Conservation (phyloP, 345 rosid species). For the Citrus reticulata region DNA sequence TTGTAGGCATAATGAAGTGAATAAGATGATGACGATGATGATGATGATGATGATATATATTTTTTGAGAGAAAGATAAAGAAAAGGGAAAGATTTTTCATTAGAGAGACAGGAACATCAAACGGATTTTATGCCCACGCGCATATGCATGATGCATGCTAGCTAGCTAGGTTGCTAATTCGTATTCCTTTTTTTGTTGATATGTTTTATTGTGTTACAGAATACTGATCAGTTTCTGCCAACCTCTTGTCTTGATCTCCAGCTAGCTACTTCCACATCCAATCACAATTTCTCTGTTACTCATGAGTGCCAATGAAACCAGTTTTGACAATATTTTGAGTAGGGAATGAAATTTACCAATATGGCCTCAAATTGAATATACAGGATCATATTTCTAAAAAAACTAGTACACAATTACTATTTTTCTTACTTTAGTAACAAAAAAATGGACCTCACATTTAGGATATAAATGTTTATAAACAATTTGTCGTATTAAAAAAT, state of each 20-base stretch:
- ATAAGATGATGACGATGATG: slow-evolving; percentile 48
- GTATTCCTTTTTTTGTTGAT: not conserved
- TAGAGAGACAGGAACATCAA: slow-evolving; percentile 30
- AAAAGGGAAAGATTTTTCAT: slow-evolving; percentile 18
- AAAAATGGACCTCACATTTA: too few relatives aligned
- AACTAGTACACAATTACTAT: too few relatives aligned
- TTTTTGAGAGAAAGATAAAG: not conserved
- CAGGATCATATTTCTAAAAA: too few relatives aligned
- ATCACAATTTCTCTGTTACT: slow-evolving; percentile 21
- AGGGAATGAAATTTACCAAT: not conserved
- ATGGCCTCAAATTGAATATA: not conserved
- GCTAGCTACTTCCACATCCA: slow-evolving; percentile 4
- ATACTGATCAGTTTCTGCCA: not conserved
- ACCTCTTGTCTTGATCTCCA: not conserved
- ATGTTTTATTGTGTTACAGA: not conserved
- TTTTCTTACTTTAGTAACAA: too few relatives aligned
- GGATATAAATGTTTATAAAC: too few relatives aligned
- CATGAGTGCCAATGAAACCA: slow-evolving; percentile 25
- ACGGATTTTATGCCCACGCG: slow-evolving; percentile 54
- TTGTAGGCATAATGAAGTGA: slow-evolving; percentile 87
- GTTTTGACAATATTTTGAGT: slow-evolving; percentile 14
- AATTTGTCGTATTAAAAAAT: too few relatives aligned
- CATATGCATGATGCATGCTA: slow-evolving; percentile 25
- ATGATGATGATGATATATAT: not conserved
- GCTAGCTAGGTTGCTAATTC: not conserved